Percentiles rank a stretch among this genome's conserved stretches.
Evolutionary conservation across 140 eudicot genomes (phyloP).

Genomic region (Oenanthe javanica): DNA sequence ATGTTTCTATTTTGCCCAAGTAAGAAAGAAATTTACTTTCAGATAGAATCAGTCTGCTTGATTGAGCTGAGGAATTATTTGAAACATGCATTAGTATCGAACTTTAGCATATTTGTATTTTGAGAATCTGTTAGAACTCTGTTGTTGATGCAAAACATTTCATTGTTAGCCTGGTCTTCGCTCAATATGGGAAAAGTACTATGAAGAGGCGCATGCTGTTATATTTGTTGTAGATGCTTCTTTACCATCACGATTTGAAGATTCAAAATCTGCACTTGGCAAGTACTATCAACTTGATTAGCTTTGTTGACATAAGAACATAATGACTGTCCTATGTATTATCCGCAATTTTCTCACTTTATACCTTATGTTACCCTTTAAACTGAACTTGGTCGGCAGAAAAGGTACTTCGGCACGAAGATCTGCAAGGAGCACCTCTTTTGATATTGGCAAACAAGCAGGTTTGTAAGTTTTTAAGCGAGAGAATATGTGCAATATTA

Average conservation of each 20-base stretch:
- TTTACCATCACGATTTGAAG: slow-evolving; percentile 89
- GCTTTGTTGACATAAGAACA: slow-evolving; percentile 2
- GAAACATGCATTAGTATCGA: not conserved
- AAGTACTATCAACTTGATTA: slow-evolving; percentile 12
- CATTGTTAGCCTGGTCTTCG: slow-evolving; percentile 85
- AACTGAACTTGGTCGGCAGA: slow-evolving; percentile 38
- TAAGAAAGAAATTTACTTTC: not conserved
- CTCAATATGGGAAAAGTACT: slow-evolving; percentile 97
- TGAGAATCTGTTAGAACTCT: not conserved
- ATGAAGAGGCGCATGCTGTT: slow-evolving; percentile 98
- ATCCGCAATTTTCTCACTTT: not conserved
- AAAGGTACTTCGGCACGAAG: slow-evolving; percentile 92
- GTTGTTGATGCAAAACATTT: slow-evolving; percentile 23
- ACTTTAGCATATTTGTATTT: not conserved
- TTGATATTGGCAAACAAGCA: slow-evolving; percentile 91
- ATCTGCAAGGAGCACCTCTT: slow-evolving; percentile 96
- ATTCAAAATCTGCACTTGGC: slow-evolving; percentile 93
- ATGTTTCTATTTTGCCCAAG: not conserved
- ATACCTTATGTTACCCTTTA: not conserved
- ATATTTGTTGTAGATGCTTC: slow-evolving; percentile 88
- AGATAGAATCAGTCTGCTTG: not conserved
- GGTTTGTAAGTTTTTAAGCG: slow-evolving; percentile 24
- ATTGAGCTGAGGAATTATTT: not conserved
- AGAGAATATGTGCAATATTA: not conserved
- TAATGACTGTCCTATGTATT: not conserved